phyloP scores from a whole-genome alignment of 2,329 filamentous ascomycete genomes.

The Cladobotryum protrusum region DNA sequence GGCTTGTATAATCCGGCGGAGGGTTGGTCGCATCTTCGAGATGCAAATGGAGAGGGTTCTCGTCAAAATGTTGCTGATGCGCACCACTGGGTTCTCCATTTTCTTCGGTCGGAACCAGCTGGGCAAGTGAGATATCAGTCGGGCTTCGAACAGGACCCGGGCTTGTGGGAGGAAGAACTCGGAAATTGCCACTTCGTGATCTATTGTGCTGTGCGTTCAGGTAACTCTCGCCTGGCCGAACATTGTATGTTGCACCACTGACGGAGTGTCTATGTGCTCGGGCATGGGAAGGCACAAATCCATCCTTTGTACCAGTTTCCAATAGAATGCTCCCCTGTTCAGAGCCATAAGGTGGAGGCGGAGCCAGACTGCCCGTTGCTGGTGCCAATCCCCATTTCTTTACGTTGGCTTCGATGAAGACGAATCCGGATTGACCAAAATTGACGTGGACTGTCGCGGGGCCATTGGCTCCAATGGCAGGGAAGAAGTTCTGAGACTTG shows the following conservation, averaged over 20 bases:
- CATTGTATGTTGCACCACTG: constrained; percentile 29
- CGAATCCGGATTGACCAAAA: constrained; percentile 94
- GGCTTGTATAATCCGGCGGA: constrained; percentile 67
- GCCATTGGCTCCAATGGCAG: constrained; percentile 91
- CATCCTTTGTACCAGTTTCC: constrained; percentile 69
- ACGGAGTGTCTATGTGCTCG: constrained; percentile 43
- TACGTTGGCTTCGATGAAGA: constrained; percentile 98
- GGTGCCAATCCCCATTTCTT: constrained; percentile 99
- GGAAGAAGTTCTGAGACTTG: constrained; percentile 95
- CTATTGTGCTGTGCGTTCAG: constrained; percentile 62
- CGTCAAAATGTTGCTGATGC: constrained; percentile 24
- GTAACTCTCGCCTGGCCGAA: constrained; percentile 39
- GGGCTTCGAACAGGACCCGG: constrained; percentile 86
- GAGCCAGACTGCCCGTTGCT: constrained; percentile 89
- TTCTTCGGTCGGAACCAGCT: constrained; percentile 66
- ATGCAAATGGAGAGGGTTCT: constrained; percentile 33
- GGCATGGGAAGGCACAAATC: constrained; percentile 39
- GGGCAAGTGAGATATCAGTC: constrained; percentile 91
- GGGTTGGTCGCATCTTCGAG: constrained; percentile 54
- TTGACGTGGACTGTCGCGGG: constrained; percentile 93
- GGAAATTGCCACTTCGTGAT: constrained; percentile 71
- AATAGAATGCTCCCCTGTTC: constrained; percentile 95
- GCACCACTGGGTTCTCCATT: constrained; percentile 54
- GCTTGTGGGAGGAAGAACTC: constrained; percentile 69
- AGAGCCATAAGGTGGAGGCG: constrained; percentile 91